A percentile compares a stretch with the other conserved stretches of the same genome.
phyloP scores from a whole-genome alignment of 352 stramenopile genomes.

The Pythium periplocum region DNA sequence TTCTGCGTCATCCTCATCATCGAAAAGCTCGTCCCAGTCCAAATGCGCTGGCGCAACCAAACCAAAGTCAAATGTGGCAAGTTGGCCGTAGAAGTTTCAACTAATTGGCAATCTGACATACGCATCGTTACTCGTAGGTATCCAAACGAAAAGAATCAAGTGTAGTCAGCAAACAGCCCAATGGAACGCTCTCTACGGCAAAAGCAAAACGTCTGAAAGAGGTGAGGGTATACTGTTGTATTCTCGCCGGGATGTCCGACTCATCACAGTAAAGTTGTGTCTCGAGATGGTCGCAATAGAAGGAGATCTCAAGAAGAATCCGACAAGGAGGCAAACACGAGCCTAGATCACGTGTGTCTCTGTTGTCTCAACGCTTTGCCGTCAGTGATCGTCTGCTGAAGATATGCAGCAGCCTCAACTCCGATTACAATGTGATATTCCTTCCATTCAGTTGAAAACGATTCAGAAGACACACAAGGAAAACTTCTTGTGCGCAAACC shows the following conservation, averaged over 20 bases:
- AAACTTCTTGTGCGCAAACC: not conserved
- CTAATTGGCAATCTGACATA: too few species aligned
- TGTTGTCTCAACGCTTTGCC: constrained; percentile 1
- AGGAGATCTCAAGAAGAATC: constrained; percentile 11
- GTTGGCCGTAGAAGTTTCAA: too few species aligned
- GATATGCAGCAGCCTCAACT: constrained; percentile 17
- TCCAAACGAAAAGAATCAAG: not conserved
- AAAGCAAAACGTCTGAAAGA: constrained; percentile 16
- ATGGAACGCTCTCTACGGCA: not conserved
- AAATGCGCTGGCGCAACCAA: too few species aligned
- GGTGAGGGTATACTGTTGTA: constrained; percentile 2
- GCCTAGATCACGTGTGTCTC: not conserved
- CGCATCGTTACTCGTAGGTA: too few species aligned
- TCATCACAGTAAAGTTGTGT: constrained; percentile 7
- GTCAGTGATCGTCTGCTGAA: constrained; percentile 12
- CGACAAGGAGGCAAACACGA: not conserved
- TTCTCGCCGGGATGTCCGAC: not conserved
- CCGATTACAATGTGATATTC: constrained; percentile 19
- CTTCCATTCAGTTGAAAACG: not conserved
- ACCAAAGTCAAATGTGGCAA: too few species aligned
- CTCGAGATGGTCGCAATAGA: constrained; percentile 18
- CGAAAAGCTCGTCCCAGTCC: too few species aligned
- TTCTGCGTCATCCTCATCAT: too few species aligned
- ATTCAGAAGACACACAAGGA: not conserved
- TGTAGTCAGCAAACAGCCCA: not conserved